Percentiles rank a stretch among this genome's conserved stretches.
Evolutionary conservation across 805 yeast species (phyloP).

Genomic region (Candida railenensis): DNA sequence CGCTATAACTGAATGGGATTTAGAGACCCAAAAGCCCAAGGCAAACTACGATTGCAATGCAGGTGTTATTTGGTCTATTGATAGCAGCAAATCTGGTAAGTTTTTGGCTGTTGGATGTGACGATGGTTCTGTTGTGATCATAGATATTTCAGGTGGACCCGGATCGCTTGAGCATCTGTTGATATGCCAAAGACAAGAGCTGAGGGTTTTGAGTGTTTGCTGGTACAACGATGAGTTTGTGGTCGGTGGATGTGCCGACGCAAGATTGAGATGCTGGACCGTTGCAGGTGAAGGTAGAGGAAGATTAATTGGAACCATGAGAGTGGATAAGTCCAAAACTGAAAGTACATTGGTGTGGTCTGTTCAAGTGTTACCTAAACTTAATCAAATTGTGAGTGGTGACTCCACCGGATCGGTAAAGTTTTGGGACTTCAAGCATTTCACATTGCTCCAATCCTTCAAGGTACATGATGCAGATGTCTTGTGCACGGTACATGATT

Average conservation of each 20-base stretch:
- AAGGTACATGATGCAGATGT: slow-evolving; percentile 90
- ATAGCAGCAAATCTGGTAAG: slow-evolving; percentile 58
- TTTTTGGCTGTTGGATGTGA: slow-evolving; percentile 91
- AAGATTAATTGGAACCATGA: slow-evolving; percentile 77
- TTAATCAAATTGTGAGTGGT: slow-evolving; percentile 83
- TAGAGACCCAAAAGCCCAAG: slow-evolving; percentile 67
- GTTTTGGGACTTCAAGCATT: slow-evolving; percentile 83
- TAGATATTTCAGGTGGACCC: slow-evolving; percentile 84
- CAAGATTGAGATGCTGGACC: slow-evolving; percentile 83
- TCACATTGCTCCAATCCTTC: slow-evolving; percentile 77
- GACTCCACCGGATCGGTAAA: slow-evolving; percentile 95
- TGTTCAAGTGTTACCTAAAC: slow-evolving; percentile 58
- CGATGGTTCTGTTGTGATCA: slow-evolving; percentile 83
- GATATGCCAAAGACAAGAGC: slow-evolving; percentile 78
- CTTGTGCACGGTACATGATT: slow-evolving; percentile 64
- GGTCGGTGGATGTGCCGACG: slow-evolving; percentile 96
- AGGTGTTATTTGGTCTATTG: slow-evolving; percentile 90
- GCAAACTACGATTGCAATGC: slow-evolving; percentile 85
- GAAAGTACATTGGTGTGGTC: slow-evolving; percentile 94
- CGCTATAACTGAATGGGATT: slow-evolving; percentile 87
- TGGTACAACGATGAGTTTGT: slow-evolving; percentile 69
- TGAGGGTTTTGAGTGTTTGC: slow-evolving; percentile 73
- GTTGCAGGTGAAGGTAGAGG: slow-evolving; percentile 25
- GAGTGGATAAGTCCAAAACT: slow-evolving; percentile 83
- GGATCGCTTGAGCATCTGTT: slow-evolving; percentile 76